Base-by-base conservation (phyloP, 2,329 filamentous ascomycete species). In the Bipolaris gigantea region DNA sequence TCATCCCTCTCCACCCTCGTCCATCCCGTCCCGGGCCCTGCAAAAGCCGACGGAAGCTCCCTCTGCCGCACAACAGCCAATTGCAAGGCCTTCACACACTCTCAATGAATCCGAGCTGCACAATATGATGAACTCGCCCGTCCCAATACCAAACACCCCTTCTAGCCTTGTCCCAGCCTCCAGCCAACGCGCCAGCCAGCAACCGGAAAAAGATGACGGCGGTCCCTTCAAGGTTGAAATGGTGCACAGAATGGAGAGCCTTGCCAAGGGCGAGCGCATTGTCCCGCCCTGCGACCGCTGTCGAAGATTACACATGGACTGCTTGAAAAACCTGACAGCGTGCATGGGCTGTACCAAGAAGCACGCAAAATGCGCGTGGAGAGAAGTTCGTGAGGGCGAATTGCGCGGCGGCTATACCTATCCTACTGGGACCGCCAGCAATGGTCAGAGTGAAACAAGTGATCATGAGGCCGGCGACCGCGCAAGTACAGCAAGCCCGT, bases 291-390 rank as follows among this genome's bases (percentile, higher is more conserved):
- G 91, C 69, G 92, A 96, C 70, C 82, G 90, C 34, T 96, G 91
- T 70, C 83, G 91, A 40, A 82, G 91, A 27, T 79, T 95, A 15
- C 86, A 89, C 60, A 89, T 92, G 76, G 85, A 90, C 53, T 96
- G 91, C 58, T 79, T 92, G 43, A 95, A 95, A 75, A 89, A 96
- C 59, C 79, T 94, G 35, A 95, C 90, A 0, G 90, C 90, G 8
- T 96, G 92, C 68, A 85, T 88, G 73, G 90, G 90, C 19, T 96
- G 91, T 73, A 95, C 91, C 0, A 92, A 90, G 72, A 95, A 95
- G 71, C 91, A 96, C 70, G 90, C 90, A 18, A 92, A 92, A 66
- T 96, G 91, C 72, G 87, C 86, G 13, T 96, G 91, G 91, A 89
- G 87, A 62, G 85, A 89, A 40, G 84, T 94, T n/a, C 86, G 85